Evolutionary conservation across 75 land plant species (phyloP).

Genomic region (Picea glauca): DNA sequence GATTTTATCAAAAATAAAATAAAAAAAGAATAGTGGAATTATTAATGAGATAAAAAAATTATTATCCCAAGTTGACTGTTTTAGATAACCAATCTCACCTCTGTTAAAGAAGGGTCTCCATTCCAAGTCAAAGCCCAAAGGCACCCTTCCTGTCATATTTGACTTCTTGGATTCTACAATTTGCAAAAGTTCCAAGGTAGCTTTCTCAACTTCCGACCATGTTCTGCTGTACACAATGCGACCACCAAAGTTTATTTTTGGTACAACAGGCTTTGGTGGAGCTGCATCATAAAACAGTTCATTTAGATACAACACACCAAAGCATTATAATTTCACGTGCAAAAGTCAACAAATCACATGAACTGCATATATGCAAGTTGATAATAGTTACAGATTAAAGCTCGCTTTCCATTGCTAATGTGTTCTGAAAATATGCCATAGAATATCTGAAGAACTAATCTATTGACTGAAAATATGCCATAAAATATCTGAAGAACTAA

Average conservation of each 20-base stretch:
- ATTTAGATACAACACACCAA: not conserved
- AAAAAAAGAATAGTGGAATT: too few relatives aligned
- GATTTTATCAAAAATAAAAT: not conserved
- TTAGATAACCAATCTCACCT: constrained; percentile 31
- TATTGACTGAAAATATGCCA: not conserved
- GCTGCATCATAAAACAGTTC: constrained; percentile 19
- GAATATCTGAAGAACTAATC: not conserved
- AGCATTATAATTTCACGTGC: not conserved
- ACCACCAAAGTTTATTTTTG: constrained; percentile 56
- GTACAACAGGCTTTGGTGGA: constrained; percentile 23
- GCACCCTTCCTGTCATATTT: constrained; percentile 15
- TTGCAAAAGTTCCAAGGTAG: constrained; percentile 50
- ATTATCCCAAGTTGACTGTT: not conserved
- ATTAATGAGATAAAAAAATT: not conserved
- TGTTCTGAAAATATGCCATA: not conserved
- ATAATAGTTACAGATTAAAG: not conserved
- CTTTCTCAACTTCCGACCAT: constrained; percentile 47
- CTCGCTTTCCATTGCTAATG: not conserved
- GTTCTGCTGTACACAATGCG: constrained; percentile 59
- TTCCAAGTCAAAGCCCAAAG: constrained; percentile 80
- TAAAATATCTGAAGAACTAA: not conserved
- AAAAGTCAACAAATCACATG: not conserved
- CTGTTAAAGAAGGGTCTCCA: constrained; percentile 64
- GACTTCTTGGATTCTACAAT: constrained; percentile 25
- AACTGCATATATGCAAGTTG: not conserved